Base-by-base conservation (phyloP, 306 rosid species). In the Boehmeria nivea region DNA sequence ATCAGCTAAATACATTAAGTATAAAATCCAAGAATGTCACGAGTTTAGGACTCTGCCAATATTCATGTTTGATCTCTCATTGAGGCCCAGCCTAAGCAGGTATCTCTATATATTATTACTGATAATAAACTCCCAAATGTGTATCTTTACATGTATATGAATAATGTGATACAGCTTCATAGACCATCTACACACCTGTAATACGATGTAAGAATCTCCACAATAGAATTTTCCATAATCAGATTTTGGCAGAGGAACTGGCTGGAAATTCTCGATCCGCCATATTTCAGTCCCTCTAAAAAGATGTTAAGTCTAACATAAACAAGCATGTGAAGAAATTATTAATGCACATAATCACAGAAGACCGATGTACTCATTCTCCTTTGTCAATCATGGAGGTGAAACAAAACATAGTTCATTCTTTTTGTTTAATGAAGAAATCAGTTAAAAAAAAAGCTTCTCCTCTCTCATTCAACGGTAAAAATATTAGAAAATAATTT, bases 251-350 rank as follows among this genome's bases (percentile, higher is more conserved):
- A 93, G 60, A 31, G 88, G 95, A 67, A 83, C 89, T 45, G 96
- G 99, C 80, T 73, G 93, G 73, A 93, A 93, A 78, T 87, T 59
- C 81, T 93, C 99, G 66, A 93, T 93, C 76, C 99, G 79, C 99
- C 99, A 93, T 76, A 93, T 87, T 71, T 93, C 99, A 58, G 94
- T 77, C 54, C 96, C 99, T 71, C 99, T 93, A 74, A 10, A 16
- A 62, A 53, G 61, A 72, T 43, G 91, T 87, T 76, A 91, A 91
- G 99, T 69, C 62, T 61, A 68, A 73, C 78, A 49, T 58, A 21
- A 26, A 65, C 25, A 64, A 54, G 65, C n/a, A 15, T 7, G 15
- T 21, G 37, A 16, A 57, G 36, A 42, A 6, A 24, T 1, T 31
- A 31, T 31, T 60, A 34, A 28, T 25, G 39, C 53, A 3, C 53